Base-by-base conservation (phyloP, 129 eudicot species). In the Flaveria linearis region DNA sequence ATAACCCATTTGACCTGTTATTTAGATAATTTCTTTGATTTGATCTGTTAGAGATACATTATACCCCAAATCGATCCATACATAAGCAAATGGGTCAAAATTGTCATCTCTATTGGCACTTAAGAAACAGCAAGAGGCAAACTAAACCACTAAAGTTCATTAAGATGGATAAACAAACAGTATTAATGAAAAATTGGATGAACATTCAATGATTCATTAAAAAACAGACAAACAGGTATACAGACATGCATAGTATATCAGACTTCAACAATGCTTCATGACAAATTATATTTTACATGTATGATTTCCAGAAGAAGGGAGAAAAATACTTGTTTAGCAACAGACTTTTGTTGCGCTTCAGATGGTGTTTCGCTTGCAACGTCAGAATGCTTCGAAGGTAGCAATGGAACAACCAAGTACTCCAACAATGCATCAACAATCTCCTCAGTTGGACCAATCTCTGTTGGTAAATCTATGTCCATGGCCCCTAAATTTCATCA, bases 341-440 rank as follows among this genome's bases (percentile, higher is more conserved):
- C 87, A 25, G 80, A 57, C 22, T 89, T 69, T 46, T 86, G 87
- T 74, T 86, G 80, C 16, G 63, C 28, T 71, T 79, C 80, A 14
- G 90, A 73, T 16, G 86, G 81, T 60, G 67, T 23, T 11, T 71
- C 67, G 36, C 50, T 73, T 36, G 76, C 53, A 66, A 66, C 55
- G 39, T 76, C 76, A 10, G 22, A 69, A 50, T 80, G 56, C 61
- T 74, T 86, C 68, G 77, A 69, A 65, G 87, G 89, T 68, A 89
- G 71, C 80, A 89, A 72, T n/a, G 95, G 95, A 49, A 79, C 88
- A 64, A 89, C 95, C 83, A 89, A 75, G 26, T 82, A 81, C 11
- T 89, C 89, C 72, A 89, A 23, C 72, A 89, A 69, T 12, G 89
- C 95, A 15, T 43, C 72, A 50, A 86, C 78, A 8, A 82, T 84